These are phyloP conservation scores for Moesziomyces sp. DNA, from an alignment of 1,284 basidiomycete genomes.

Conservation along the genomic window DNA sequence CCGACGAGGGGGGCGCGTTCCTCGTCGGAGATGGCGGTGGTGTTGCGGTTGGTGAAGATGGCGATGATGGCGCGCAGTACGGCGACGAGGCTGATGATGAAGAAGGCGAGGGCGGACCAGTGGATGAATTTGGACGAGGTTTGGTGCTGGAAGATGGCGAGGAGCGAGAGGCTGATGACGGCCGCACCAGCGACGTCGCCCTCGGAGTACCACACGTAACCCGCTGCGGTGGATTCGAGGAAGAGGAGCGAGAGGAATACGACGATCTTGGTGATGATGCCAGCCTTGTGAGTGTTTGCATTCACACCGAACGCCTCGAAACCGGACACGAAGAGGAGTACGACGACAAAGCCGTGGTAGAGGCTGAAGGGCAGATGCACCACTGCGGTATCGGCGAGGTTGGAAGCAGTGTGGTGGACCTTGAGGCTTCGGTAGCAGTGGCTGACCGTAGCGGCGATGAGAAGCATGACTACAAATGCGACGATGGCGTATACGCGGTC, in stretches of 20 bases:
- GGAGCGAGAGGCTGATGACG: constrained; percentile 84
- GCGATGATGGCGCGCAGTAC: constrained; percentile 80
- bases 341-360: constrained; percentile 93
- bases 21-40: constrained; percentile 74
- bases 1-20: constrained; percentile 80
- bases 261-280: constrained; percentile 90
- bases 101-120: constrained; percentile 86
- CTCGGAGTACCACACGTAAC: constrained; percentile 84
- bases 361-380: constrained; percentile 69
- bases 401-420: constrained; percentile 79
- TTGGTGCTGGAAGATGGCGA: constrained; percentile 69
- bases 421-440: constrained; percentile 94
- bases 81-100: constrained; percentile 84
- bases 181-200: constrained; percentile 89
- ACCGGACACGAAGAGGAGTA: constrained; percentile 85
- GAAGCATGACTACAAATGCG: constrained; percentile 84
- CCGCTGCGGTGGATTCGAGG: constrained; percentile 89
- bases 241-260: constrained; percentile 93
- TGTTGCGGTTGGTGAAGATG: constrained; percentile 70
- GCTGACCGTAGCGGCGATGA: constrained; percentile 83
- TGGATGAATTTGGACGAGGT: constrained; percentile 77
- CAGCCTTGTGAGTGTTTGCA: constrained; percentile 75
- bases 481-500: constrained; percentile 78
- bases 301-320: constrained; percentile 92
- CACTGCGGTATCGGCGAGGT: constrained; percentile 70